Evolutionary conservation across 164 flowering plant species (phyloP).

Genomic region (Euptelea pleiosperma): DNA sequence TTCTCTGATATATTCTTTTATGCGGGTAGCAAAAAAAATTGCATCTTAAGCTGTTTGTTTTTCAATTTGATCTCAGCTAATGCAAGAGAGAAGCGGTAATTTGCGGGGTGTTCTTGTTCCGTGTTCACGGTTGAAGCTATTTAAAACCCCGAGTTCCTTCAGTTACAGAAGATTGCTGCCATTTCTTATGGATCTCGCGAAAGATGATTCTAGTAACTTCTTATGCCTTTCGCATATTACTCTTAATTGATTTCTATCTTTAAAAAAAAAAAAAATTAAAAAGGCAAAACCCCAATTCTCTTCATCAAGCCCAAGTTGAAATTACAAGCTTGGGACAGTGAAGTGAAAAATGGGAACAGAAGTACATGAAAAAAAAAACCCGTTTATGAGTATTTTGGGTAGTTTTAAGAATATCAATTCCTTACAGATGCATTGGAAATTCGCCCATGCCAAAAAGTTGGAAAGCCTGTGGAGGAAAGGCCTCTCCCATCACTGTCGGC

Average conservation of each 20-base stretch:
- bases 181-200: slow-evolving; percentile 41
- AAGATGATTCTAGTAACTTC: slow-evolving; percentile 34
- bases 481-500: neutral
- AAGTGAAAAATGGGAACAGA: too few relatives aligned
- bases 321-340: too few relatives aligned
- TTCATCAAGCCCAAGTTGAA: too few relatives aligned
- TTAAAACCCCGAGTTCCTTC: slow-evolving; percentile 36
- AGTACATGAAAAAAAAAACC: too few relatives aligned
- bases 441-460: slow-evolving; percentile 13
- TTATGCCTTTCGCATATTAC: neutral
- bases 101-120: slow-evolving; percentile 30
- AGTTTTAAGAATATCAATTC: neutral
- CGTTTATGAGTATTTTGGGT: neutral
- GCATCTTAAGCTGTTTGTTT: too few relatives aligned
- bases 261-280: too few relatives aligned
- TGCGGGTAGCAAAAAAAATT: too few relatives aligned
- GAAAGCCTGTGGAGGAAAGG: slow-evolving; percentile 19
- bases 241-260: too few relatives aligned
- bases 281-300: too few relatives aligned
- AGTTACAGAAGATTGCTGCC: slow-evolving; percentile 67
- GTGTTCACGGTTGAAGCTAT: slow-evolving; percentile 34
- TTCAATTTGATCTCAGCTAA: neutral
- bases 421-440: slow-evolving; percentile 4
- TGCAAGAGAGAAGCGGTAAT: neutral
- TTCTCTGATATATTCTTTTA: too few relatives aligned